These are phyloP conservation scores for Athelia sp. DNA, from an alignment of 1,284 basidiomycete species.

Conservation along the genomic window DNA sequence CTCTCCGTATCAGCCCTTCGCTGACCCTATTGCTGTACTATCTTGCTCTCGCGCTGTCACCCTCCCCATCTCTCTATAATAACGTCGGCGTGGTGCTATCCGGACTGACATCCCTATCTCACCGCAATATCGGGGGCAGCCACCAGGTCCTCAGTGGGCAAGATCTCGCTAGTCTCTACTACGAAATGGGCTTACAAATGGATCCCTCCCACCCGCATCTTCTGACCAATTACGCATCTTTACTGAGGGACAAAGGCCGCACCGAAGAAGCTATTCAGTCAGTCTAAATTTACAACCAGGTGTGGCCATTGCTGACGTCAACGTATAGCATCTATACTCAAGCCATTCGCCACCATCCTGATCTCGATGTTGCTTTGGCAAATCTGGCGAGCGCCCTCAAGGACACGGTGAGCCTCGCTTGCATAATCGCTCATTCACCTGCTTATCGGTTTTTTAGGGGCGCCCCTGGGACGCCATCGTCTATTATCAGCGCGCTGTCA, in stretches of 20 bases:
- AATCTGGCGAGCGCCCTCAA: slow-evolving; percentile 60
- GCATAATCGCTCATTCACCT: not conserved
- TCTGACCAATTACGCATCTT: slow-evolving; percentile 56
- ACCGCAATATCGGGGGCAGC: slow-evolving; percentile 23
- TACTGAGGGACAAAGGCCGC: slow-evolving; percentile 55
- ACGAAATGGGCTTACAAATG: slow-evolving; percentile 47
- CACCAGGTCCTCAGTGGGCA: slow-evolving; percentile 21
- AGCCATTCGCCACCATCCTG: slow-evolving; percentile 49
- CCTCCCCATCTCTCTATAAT: slow-evolving; percentile 53
- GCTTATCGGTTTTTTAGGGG: slow-evolving; percentile 26
- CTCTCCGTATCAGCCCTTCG: slow-evolving; percentile 39
- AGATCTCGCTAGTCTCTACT: slow-evolving; percentile 48
- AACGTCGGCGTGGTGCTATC: slow-evolving; percentile 59
- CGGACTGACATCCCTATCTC: slow-evolving; percentile 28
- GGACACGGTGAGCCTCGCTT: slow-evolving; percentile 32
- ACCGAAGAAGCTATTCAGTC: slow-evolving; percentile 46
- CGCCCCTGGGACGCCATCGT: slow-evolving; percentile 46
- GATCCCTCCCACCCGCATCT: slow-evolving; percentile 55
- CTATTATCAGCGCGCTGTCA: slow-evolving; percentile 50
- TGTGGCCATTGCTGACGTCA: not conserved
- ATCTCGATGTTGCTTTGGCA: slow-evolving; percentile 56
- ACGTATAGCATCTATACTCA: slow-evolving; percentile 18
- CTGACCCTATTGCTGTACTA: slow-evolving; percentile 53
- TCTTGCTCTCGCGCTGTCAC: slow-evolving; percentile 46
- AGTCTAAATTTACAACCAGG: slow-evolving; percentile 11